Evolutionary conservation across 441 rosid species (phyloP).

Genomic region (Lagerstroemia fauriei): DNA sequence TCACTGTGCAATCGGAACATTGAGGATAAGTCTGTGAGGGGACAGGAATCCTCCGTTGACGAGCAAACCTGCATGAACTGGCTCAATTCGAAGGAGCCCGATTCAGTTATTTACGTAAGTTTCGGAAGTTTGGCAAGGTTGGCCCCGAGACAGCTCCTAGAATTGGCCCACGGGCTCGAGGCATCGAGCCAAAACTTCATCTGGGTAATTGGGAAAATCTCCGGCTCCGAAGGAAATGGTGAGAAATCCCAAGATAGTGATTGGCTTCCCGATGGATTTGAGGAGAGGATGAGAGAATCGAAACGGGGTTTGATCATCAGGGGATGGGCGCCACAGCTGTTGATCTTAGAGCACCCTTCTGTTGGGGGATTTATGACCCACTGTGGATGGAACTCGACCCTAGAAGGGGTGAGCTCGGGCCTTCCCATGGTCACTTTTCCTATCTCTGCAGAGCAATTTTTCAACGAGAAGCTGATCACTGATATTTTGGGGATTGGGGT

Average conservation of each 20-base stretch:
- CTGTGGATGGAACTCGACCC: slow-evolving; percentile 28
- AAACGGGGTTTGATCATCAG: slow-evolving; percentile 20
- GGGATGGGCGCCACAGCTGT: slow-evolving; percentile 29
- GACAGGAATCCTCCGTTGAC: slow-evolving; percentile 42
- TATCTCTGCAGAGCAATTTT: slow-evolving; percentile 22
- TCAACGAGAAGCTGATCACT: slow-evolving; percentile 26
- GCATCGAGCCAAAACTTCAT: slow-evolving; percentile 20
- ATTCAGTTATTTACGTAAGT: slow-evolving; percentile 24
- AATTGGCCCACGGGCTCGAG: slow-evolving; percentile 21
- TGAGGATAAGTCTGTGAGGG: slow-evolving; percentile 43
- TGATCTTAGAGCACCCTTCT: slow-evolving; percentile 26
- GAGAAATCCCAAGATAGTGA: neutral
- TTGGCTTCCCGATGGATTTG: slow-evolving; percentile 16
- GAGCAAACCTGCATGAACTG: slow-evolving; percentile 26
- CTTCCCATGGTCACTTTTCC: slow-evolving; percentile 27
- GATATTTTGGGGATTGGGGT: slow-evolving; percentile 26
- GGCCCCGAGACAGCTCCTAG: slow-evolving; percentile 16
- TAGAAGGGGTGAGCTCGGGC: slow-evolving; percentile 25
- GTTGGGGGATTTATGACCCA: slow-evolving; percentile 27
- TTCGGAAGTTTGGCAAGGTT: slow-evolving; percentile 26
- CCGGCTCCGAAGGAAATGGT: neutral
- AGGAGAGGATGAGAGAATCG: slow-evolving; percentile 18
- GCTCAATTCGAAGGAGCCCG: slow-evolving; percentile 19
- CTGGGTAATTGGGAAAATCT: slow-evolving; percentile 16
- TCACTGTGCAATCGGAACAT: slow-evolving; percentile 34